These are phyloP conservation scores for Dioscorea zingiberensis DNA, from an alignment of 106 monocot species.

Conservation along the genomic window DNA sequence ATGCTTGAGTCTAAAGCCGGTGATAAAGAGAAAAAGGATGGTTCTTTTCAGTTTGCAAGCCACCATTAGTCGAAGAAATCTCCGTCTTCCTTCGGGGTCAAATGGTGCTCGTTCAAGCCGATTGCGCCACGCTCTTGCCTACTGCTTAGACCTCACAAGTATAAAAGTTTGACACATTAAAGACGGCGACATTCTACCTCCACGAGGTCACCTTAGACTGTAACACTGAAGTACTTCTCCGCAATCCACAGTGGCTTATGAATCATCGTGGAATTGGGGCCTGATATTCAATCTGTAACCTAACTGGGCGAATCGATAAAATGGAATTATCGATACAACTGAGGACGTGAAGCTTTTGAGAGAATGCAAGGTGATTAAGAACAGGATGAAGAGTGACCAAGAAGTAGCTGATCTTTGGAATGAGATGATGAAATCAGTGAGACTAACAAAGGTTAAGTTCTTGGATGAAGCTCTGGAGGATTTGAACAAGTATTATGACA, in stretches of 20 bases:
- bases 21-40: no score
- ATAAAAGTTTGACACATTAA: no score
- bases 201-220: no score
- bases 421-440: conserved; percentile 43
- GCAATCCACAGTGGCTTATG: conserved; percentile 55
- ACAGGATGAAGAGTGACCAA: conserved; percentile 51
- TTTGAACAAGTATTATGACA: conserved; percentile 37
- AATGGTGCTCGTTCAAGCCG: neutral
- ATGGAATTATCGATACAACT: conserved; percentile 58
- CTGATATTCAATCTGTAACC: conserved; percentile 48
- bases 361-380: conserved; percentile 23
- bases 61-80: no score
- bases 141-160: neutral
- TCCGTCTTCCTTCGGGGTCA: no score
- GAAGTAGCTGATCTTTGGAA: conserved; percentile 61
- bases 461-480: conserved; percentile 39
- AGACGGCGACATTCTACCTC: no score
- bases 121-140: conserved; percentile 28
- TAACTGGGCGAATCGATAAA: conserved; percentile 68
- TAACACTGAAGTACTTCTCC: no score
- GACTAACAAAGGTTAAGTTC: conserved; percentile 34
- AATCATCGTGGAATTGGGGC: conserved; percentile 32
- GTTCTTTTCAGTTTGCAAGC: no score
- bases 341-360: conserved; percentile 45
- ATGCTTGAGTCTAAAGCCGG: neutral